Evolutionary conservation across 345 rosid genomes (phyloP).

Genomic region (Linum usitatissimum): DNA sequence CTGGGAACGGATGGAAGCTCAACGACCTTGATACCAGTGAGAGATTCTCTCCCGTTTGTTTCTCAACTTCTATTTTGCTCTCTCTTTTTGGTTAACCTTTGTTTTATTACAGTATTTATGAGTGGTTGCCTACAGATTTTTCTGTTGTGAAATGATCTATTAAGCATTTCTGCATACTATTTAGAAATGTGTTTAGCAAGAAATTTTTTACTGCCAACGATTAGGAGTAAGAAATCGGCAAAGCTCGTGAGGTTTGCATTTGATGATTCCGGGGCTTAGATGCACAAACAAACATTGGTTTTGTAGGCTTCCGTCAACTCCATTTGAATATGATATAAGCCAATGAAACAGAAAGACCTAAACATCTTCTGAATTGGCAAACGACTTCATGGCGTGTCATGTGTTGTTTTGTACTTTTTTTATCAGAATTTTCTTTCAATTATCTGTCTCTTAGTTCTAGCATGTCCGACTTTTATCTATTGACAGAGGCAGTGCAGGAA

Average conservation of each 20-base stretch:
- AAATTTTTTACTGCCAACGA: not conserved
- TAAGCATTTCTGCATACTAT: not conserved
- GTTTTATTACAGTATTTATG: not conserved
- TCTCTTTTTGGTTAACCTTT: not conserved
- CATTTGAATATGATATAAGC: no score
- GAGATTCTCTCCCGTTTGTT: conserved; percentile 8
- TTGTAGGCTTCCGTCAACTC: no score
- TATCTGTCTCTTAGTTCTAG: no score
- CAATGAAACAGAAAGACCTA: no score
- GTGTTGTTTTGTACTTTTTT: not conserved
- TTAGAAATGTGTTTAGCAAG: not conserved
- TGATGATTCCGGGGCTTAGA: not conserved
- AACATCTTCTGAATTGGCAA: not conserved
- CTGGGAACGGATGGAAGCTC: conserved; percentile 56
- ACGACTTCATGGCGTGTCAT: not conserved
- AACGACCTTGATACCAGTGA: conserved; percentile 52
- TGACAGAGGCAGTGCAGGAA: conserved; percentile 64
- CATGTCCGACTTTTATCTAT: conserved; percentile 3
- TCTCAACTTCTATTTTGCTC: not conserved
- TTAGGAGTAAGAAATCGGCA: not conserved
- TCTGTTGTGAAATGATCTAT: not conserved
- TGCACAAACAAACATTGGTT: not conserved
- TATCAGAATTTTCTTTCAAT: no score
- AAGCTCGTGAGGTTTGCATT: not conserved
- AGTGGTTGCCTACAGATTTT: not conserved